Conservation (phyloP, 768 basidiomycete genomes). For the Boletus reticulatus region DNA sequence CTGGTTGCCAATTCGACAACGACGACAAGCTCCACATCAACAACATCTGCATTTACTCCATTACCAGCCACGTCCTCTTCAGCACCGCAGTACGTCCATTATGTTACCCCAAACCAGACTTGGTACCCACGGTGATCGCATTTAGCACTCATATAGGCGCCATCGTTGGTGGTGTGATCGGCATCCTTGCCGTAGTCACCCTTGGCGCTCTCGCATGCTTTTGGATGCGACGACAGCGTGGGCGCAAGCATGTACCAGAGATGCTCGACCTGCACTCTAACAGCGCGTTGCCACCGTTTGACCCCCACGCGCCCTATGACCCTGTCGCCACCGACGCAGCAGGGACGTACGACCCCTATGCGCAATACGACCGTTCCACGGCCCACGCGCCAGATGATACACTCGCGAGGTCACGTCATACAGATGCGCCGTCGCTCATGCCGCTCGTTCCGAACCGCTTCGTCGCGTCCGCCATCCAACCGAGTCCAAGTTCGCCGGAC, state of each 20-base stretch:
- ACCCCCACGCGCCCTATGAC: not conserved
- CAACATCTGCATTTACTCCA: not conserved
- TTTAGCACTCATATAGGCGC: slow-evolving; percentile 4
- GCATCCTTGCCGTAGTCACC: slow-evolving; percentile 5
- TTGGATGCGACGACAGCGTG: slow-evolving; percentile 10
- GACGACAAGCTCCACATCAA: not conserved
- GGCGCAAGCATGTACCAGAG: not conserved
- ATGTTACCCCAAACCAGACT: not conserved
- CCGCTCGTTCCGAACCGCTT: slow-evolving; percentile 15
- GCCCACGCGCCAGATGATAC: too few relatives aligned
- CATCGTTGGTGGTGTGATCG: slow-evolving; percentile 17
- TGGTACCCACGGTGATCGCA: not conserved
- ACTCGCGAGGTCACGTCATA: not conserved
- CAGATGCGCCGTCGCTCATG: not conserved
- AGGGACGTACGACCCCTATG: not conserved
- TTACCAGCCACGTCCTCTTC: not conserved
- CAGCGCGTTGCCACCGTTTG: not conserved
- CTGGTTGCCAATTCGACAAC: slow-evolving; percentile 5
- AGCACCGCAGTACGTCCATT: slow-evolving; percentile 11
- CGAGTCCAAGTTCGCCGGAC: not conserved
- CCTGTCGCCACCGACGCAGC: not conserved
- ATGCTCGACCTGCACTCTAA: slow-evolving; percentile 7
- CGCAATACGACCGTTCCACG: not conserved
- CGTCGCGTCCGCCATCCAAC: not conserved
- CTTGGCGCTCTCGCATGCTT: slow-evolving; percentile 2